Percentiles rank a stretch among this genome's conserved stretches.
Evolutionary conservation across 2,329 filamentous ascomycete genomes (phyloP).

Genomic region (Cytospora leucostoma): DNA sequence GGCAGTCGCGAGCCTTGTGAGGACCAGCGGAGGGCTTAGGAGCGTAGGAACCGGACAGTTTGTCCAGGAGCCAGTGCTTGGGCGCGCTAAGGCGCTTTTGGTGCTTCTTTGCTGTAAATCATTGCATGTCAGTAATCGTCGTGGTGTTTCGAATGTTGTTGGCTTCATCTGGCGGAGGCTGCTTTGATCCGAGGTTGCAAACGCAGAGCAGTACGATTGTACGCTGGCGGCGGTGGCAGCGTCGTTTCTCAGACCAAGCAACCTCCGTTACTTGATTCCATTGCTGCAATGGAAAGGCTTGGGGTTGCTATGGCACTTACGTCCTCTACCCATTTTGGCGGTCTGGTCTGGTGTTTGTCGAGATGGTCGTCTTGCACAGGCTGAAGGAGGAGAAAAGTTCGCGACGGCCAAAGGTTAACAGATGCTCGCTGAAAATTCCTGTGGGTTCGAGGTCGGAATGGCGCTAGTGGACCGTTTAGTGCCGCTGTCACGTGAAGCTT

Average conservation of each 20-base stretch:
- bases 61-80: constrained; percentile 99
- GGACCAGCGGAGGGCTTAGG: constrained; percentile 78
- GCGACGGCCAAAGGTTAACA: background rate
- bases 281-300: background rate
- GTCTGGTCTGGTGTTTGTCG: constrained; percentile 23
- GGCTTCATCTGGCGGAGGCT: constrained; percentile 5
- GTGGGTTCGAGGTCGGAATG: constrained; percentile 19
- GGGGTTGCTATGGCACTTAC: constrained; percentile 22
- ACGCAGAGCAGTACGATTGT: background rate
- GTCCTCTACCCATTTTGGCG: constrained; percentile 30
- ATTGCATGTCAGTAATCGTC: constrained; percentile 16
- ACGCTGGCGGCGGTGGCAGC: background rate
- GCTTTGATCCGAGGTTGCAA: background rate
- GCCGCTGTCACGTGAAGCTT: constrained; percentile 6
- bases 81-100: constrained; percentile 99
- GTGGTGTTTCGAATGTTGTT: background rate
- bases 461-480: constrained; percentile 16
- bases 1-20: constrained; percentile 99
- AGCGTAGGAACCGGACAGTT: constrained; percentile 89
- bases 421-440: constrained; percentile 15
- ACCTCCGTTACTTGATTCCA: background rate
- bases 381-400: constrained; percentile 18
- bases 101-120: constrained; percentile 75
- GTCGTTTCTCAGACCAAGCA: background rate
- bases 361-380: constrained; percentile 23